phyloP scores from a whole-genome alignment of 2,329 filamentous ascomycete species.

The Tolypocladium sp. region DNA sequence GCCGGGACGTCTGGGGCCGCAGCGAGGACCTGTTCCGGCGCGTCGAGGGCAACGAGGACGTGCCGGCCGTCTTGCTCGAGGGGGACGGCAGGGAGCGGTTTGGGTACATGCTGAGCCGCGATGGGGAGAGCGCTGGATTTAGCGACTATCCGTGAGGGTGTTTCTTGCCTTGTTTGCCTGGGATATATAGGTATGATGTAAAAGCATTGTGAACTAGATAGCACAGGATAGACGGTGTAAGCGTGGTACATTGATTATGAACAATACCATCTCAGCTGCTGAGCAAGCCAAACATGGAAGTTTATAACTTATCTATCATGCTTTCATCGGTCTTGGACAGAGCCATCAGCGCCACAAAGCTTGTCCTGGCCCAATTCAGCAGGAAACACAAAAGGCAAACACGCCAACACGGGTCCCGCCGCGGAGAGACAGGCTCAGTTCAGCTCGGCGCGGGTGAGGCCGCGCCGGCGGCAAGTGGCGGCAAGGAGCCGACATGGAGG shows the following conservation, averaged over 20 bases:
- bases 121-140: conserved; percentile 38
- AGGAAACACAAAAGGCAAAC: not conserved
- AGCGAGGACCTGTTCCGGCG: conserved; percentile 35
- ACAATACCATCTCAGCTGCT: not conserved
- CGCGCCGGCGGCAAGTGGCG: no score
- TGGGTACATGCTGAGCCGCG: conserved; percentile 34
- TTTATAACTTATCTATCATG: not conserved
- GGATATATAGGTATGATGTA: not conserved
- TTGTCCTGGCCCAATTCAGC: no score
- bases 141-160: conserved; percentile 27
- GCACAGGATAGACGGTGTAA: not conserved
- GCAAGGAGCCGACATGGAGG: no score
- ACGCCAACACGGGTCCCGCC: not conserved
- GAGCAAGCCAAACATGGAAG: not conserved
- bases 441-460: not conserved
- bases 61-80: conserved; percentile 37
- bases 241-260: not conserved
- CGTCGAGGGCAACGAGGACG: conserved; percentile 40
- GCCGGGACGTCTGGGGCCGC: conserved; percentile 46
- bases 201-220: not conserved
- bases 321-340: no score
- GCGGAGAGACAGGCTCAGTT: not conserved
- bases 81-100: conserved; percentile 25
- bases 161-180: not conserved
- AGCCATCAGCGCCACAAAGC: no score